Percentiles rank a stretch among this genome's conserved stretches.
phyloP scores from a whole-genome alignment of 2,329 filamentous ascomycete genomes.

The Aureobasidium sp. region DNA sequence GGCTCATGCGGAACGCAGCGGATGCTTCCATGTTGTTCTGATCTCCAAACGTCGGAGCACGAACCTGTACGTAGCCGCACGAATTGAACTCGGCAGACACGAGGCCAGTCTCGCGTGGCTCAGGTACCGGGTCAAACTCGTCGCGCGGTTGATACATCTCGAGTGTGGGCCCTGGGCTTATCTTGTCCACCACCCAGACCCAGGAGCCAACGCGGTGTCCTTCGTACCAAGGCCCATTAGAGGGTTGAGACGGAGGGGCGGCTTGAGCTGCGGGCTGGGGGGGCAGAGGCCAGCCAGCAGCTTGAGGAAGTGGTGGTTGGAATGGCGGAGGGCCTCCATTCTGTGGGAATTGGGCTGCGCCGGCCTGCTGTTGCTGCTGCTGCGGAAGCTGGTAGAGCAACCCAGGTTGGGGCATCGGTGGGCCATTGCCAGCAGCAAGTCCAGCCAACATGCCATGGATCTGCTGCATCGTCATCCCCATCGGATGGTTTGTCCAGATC shows the following conservation, averaged over 20 bases:
- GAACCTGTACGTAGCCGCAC: constrained; percentile 53
- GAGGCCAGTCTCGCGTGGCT: constrained; percentile 29
- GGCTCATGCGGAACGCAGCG: constrained; percentile 17
- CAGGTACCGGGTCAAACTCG: constrained; percentile 23
- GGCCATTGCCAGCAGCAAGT: background rate
- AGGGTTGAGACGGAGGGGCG: background rate
- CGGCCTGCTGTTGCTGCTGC: background rate
- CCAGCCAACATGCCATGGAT: background rate
- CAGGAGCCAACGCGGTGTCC: constrained; percentile 42
- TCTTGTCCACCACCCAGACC: constrained; percentile 42
- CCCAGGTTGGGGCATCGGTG: constrained; percentile 4
- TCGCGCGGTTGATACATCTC: constrained; percentile 32
- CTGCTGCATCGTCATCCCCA: constrained; percentile 10
- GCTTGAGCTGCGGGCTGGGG: background rate
- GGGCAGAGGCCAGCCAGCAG: background rate
- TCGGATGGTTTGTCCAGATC: constrained; percentile 9
- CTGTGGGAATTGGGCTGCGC: background rate
- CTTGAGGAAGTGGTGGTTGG: background rate
- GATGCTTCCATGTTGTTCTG: constrained; percentile 29
- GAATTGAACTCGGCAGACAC: constrained; percentile 48
- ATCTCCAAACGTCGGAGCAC: constrained; percentile 25
- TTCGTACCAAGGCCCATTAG: constrained; percentile 23
- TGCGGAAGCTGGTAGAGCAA: background rate
- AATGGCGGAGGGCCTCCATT: background rate
- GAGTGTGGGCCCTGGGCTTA: constrained; percentile 44